Evolutionary conservation across 2,329 filamentous ascomycete genomes (phyloP), one percentile per base, ranked within the genome.

Genomic region (Plenodomus lindquistii): DNA sequence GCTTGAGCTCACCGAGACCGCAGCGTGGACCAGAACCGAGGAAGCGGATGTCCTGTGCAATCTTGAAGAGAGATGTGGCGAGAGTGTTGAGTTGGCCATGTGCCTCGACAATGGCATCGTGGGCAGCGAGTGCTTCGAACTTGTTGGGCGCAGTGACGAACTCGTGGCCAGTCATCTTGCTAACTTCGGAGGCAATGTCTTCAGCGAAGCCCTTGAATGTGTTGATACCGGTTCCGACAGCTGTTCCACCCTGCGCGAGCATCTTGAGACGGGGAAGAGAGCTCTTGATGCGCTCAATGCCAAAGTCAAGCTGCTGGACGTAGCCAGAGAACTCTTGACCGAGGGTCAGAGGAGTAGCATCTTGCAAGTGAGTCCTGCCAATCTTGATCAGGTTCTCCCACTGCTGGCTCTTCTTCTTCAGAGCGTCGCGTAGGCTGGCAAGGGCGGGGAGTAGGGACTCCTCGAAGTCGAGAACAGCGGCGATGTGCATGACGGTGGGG

Each of bases 401-500:
- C 42, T 89, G 84, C 66, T 95, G 86, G 36, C 89, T 86, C 84
- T 97, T 97, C 73, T 84, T 82, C 79, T 96, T 87, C 53, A 99
- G 81, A 41, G 91, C 91, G 55, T 87, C 81, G 57, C 91, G 88
- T 47, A 99, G 84, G 75, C 85, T 91, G 75, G 81, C 86, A 55
- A 97, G 81, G 40, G 91, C 82, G 34, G 94, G 94, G 16, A 97
- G 77, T 38, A 99, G 86, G 64, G 87, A 83, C 70, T 87, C 82
- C 78, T 97, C 91, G 52, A 97, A 82, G 75, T 97, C 94, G 52
- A 97, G 83, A 40, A 97, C 92, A 56, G 93, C 93, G 52, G 94
- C 93, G 72, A 99, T 97, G 82, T 97, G 94, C 94, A 99, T 99
- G 73, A 97, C 94, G 60, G 94, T 97, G 36, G 94, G 94, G 85